Evolutionary conservation across 768 basidiomycete genomes (phyloP).

Genomic region (Cystoderma amianthinum): DNA sequence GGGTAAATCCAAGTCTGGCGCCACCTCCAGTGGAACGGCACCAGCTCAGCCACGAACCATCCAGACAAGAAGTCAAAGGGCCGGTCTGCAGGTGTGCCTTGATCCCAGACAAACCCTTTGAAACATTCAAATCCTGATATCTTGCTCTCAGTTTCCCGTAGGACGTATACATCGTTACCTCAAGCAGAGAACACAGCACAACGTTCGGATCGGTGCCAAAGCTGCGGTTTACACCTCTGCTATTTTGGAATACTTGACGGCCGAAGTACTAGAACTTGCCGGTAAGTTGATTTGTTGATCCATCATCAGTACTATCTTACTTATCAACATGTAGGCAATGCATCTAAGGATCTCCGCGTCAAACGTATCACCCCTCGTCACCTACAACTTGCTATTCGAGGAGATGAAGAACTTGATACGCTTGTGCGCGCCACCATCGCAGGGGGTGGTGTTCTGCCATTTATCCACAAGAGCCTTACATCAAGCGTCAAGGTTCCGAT

Average conservation of each 20-base stretch:
- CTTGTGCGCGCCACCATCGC: constrained; percentile 93
- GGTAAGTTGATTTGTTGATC: constrained; percentile 41
- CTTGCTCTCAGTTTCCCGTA: constrained; percentile 70
- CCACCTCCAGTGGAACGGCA: constrained; percentile 21
- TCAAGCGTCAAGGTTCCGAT: constrained; percentile 34
- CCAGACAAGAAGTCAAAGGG: constrained; percentile 74
- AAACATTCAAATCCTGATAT: background rate
- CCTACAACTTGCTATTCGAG: constrained; percentile 91
- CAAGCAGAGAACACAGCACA: constrained; percentile 88
- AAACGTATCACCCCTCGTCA: constrained; percentile 97
- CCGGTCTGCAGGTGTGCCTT: constrained; percentile 71
- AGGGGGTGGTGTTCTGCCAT: constrained; percentile 81
- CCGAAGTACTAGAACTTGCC: constrained; percentile 93
- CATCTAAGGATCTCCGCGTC: constrained; percentile 93
- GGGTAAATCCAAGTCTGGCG: constrained; percentile 55
- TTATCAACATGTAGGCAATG: constrained; percentile 58
- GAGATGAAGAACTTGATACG: constrained; percentile 95
- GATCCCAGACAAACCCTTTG: background rate
- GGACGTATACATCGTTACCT: constrained; percentile 97
- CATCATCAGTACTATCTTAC: background rate
- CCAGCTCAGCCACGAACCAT: constrained; percentile 30
- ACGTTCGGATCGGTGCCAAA: constrained; percentile 95
- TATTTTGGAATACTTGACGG: constrained; percentile 92
- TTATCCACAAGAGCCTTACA: constrained; percentile 83
- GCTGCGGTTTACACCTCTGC: constrained; percentile 96